A percentile compares a stretch with the other conserved stretches of the same genome.
Conservation (phyloP, 768 basidiomycete genomes). For the Postia placenta region DNA sequence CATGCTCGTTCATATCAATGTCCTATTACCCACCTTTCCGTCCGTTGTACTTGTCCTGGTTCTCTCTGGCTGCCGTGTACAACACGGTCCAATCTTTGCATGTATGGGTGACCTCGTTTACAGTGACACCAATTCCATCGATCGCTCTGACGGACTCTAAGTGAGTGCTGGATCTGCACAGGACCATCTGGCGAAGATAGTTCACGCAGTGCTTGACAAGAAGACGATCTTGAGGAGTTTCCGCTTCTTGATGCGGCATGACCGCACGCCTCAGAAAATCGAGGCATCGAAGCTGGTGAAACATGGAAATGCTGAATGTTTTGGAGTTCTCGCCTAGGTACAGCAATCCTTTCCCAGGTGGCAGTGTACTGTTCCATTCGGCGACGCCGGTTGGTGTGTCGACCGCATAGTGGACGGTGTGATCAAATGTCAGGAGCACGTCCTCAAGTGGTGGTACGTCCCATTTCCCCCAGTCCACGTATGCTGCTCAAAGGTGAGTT, state of each 20-base stretch:
- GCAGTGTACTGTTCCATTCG: neutral
- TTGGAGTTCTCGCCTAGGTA: neutral
- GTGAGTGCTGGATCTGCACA: conserved; percentile 12
- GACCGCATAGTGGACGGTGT: conserved; percentile 16
- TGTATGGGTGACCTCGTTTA: neutral
- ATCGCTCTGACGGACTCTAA: conserved; percentile 7
- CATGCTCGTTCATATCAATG: too few species aligned
- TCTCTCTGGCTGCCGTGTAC: too few species aligned
- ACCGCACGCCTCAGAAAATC: conserved; percentile 1
- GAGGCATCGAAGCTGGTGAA: conserved; percentile 17
- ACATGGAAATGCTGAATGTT: conserved; percentile 11
- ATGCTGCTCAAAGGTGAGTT: too few species aligned
- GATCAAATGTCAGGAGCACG: conserved; percentile 14
- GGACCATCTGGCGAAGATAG: conserved; percentile 11
- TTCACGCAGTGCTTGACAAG: conserved; percentile 13
- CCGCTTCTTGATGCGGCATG: neutral
- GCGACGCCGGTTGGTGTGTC: neutral
- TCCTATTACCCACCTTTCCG: too few species aligned
- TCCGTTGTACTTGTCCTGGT: too few species aligned
- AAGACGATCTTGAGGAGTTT: neutral
- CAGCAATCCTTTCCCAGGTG: neutral
- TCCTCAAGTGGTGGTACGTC: conserved; percentile 1
- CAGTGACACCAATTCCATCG: neutral
- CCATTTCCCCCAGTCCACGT: neutral
- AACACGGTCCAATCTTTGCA: conserved; percentile 5